These are phyloP conservation scores for Suillus cothurnatus DNA, from an alignment of 768 basidiomycete species.

Conservation along the genomic window DNA sequence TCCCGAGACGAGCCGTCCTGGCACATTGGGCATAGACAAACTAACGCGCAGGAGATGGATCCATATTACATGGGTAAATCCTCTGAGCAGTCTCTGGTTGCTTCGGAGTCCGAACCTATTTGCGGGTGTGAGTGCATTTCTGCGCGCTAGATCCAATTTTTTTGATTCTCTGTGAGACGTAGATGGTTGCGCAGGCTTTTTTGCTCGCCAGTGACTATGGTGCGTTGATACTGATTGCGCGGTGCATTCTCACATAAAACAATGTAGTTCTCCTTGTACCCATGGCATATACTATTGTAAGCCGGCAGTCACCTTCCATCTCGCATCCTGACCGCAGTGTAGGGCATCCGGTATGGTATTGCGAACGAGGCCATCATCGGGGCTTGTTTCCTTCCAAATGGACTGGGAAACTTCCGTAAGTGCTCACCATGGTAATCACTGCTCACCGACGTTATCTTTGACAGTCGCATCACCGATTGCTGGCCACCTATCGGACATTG, in stretches of 20 bases:
- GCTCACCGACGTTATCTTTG: no score
- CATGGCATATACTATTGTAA: no score
- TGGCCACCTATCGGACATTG: no score
- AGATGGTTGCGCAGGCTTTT: background rate
- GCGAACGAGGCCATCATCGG: no score
- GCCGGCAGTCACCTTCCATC: no score
- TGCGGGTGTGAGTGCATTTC: slow-evolving; percentile 44
- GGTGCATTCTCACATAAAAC: slow-evolving; percentile 33
- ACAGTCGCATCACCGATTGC: no score
- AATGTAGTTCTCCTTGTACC: slow-evolving; percentile 40
- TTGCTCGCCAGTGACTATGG: background rate
- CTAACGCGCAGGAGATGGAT: slow-evolving; percentile 34
- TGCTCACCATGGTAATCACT: no score
- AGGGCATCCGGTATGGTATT: no score
- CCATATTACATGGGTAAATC: slow-evolving; percentile 49
- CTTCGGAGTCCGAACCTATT: slow-evolving; percentile 63
- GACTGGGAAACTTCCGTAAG: no score
- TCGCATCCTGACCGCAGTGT: no score
- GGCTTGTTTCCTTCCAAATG: no score
- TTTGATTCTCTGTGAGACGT: background rate
- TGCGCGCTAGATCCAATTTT: background rate
- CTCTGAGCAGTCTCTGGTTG: slow-evolving; percentile 50
- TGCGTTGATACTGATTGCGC: background rate
- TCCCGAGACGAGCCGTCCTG: slow-evolving; percentile 70
- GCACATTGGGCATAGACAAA: slow-evolving; percentile 56